Percentiles rank a stretch among this genome's conserved stretches.
These are phyloP conservation scores for Astragalus glycyphyllos DNA, from an alignment of 306 rosid genomes.

Conservation along the genomic window DNA sequence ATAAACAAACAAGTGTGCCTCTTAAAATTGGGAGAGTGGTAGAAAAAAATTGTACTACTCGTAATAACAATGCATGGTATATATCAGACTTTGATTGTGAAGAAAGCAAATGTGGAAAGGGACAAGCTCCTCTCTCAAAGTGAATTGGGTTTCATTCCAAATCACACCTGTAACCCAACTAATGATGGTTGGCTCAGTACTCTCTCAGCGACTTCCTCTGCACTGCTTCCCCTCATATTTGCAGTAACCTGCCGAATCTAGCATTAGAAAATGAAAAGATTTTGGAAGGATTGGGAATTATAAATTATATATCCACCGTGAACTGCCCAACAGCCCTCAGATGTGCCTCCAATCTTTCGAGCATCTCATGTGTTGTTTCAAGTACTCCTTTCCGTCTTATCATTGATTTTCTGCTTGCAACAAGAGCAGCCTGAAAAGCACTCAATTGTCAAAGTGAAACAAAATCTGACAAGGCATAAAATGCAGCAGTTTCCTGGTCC, in stretches of 20 bases:
- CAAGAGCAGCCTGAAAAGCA: conserved; percentile 81
- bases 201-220: conserved; percentile 89
- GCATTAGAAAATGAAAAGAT: conserved; percentile 40
- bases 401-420: conserved; percentile 86
- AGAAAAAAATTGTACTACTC: conserved; percentile 13
- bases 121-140: conserved; percentile 1
- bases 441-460: conserved; percentile 41
- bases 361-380: conserved; percentile 89
- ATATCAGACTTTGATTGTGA: conserved; percentile 13
- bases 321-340: conserved; percentile 84
- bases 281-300: not conserved
- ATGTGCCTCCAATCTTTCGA: conserved; percentile 94
- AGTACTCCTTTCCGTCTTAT: conserved; percentile 74
- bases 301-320: conserved; percentile 58
- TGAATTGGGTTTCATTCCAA: conserved; percentile 8
- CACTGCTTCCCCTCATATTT: conserved; percentile 94
- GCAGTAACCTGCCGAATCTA: conserved; percentile 75
- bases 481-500: conserved; percentile 33
- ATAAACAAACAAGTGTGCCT: conserved; percentile 28
- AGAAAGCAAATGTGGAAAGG: conserved; percentile 18
- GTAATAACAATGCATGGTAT: conserved; percentile 10
- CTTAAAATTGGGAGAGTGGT: conserved; percentile 23
- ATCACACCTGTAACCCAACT: conserved; percentile 86
- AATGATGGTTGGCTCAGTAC: conserved; percentile 82
- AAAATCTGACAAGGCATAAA: conserved; percentile 34